phyloP scores from a whole-genome alignment of 2,329 filamentous ascomycete species.

The Beauveria pseudobassiana region DNA sequence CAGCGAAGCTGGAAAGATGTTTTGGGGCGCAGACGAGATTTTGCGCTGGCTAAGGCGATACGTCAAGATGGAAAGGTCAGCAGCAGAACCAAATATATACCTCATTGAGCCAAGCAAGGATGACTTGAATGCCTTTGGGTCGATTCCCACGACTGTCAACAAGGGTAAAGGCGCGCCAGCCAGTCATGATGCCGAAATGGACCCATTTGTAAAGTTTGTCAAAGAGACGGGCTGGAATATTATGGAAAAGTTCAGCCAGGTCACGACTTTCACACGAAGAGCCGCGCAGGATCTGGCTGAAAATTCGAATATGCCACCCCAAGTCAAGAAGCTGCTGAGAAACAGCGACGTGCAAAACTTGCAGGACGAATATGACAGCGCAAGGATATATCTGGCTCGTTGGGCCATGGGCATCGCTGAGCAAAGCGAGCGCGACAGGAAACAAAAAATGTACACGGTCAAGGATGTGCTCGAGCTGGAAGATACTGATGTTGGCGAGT shows the following conservation, averaged over 20 bases:
- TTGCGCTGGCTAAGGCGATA: constrained; percentile 84
- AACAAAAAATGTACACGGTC: constrained; percentile 85
- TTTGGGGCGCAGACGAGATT: constrained; percentile 97
- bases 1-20: constrained; percentile 75
- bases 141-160: constrained; percentile 42
- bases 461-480: constrained; percentile 89
- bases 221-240: constrained; percentile 96
- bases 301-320: constrained; percentile 83
- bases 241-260: constrained; percentile 92
- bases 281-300: constrained; percentile 90
- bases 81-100: constrained; percentile 83
- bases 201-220: constrained; percentile 85
- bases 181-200: constrained; percentile 66
- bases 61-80: constrained; percentile 72
- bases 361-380: constrained; percentile 96
- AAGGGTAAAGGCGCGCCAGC: constrained; percentile 28
- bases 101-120: constrained; percentile 80
- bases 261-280: constrained; percentile 88
- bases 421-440: constrained; percentile 83
- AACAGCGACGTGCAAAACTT: constrained; percentile 93
- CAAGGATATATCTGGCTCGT: constrained; percentile 83
- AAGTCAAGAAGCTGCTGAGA: constrained; percentile 73
- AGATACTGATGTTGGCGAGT: constrained; percentile 89
- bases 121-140: constrained; percentile 74
- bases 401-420: constrained; percentile 99